These are phyloP conservation scores for Elongisporangium undulatum DNA, from an alignment of 352 stramenopile species.

Conservation along the genomic window DNA sequence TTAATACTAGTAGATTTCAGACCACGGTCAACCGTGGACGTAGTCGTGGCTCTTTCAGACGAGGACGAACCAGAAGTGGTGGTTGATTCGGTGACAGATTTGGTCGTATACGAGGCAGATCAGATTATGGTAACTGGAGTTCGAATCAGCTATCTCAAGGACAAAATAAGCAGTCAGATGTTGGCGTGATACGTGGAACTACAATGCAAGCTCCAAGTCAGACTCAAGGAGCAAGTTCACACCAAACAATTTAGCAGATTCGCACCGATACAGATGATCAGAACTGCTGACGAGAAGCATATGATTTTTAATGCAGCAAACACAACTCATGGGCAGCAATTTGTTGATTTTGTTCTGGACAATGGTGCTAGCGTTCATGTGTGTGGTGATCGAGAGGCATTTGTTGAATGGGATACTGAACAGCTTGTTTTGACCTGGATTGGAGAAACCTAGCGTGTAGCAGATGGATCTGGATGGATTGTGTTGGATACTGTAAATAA, in stretches of 20 bases:
- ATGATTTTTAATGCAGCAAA: background rate
- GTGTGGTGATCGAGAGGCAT: background rate
- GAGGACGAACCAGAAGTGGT: background rate
- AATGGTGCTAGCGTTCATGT: background rate
- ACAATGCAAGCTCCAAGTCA: too few species aligned
- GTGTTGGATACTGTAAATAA: background rate
- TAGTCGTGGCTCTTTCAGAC: background rate
- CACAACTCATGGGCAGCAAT: background rate
- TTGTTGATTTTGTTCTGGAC: background rate
- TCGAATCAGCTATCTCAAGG: background rate
- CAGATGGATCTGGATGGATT: background rate
- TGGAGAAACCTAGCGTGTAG: background rate
- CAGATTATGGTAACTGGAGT: background rate
- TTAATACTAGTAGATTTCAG: too few species aligned
- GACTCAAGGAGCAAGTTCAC: too few species aligned
- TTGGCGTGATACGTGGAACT: too few species aligned
- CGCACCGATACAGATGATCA: background rate
- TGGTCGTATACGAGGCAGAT: background rate
- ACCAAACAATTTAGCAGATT: background rate
- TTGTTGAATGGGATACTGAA: background rate
- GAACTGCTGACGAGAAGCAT: background rate
- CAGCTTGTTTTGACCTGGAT: background rate
- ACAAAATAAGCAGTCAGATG: background rate
- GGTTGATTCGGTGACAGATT: background rate
- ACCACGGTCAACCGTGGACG: background rate